phyloP scores from a whole-genome alignment of 1,139 yeast species.

The Yarrowia galli region DNA sequence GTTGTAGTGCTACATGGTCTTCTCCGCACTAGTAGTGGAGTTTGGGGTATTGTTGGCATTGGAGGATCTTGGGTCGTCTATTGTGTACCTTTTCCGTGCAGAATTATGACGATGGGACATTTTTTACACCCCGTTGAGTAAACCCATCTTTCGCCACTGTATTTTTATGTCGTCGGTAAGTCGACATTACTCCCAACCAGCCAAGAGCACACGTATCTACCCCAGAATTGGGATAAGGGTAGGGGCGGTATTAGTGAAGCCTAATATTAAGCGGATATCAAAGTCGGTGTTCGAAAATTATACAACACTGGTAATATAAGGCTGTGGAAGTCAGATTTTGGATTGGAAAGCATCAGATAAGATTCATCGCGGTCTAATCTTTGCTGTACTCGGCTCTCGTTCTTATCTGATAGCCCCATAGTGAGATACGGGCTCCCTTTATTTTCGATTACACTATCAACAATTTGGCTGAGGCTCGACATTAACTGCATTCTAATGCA shows the following conservation, averaged over 20 bases:
- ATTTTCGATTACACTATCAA: constrained; percentile 30
- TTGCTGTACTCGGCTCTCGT: background rate
- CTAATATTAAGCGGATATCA: background rate
- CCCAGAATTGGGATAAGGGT: constrained; percentile 36
- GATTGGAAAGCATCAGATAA: background rate
- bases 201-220: constrained; percentile 5
- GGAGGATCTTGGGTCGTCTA: background rate
- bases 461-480: constrained; percentile 13
- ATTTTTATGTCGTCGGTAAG: background rate
- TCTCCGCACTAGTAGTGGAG: background rate
- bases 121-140: background rate
- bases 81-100: background rate
- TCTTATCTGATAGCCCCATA: background rate
- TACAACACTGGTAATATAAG: background rate
- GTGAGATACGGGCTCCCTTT: background rate
- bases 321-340: background rate
- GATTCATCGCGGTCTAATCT: background rate
- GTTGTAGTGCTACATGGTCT: background rate
- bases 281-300: background rate
- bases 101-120: no score
- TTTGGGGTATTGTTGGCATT: background rate
- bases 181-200: background rate
- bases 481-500: constrained; percentile 3
- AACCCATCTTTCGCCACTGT: background rate
- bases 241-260: background rate